Evolutionary conservation across 164 flowering plant species (phyloP).

Genomic region (Hamamelis virginiana): DNA sequence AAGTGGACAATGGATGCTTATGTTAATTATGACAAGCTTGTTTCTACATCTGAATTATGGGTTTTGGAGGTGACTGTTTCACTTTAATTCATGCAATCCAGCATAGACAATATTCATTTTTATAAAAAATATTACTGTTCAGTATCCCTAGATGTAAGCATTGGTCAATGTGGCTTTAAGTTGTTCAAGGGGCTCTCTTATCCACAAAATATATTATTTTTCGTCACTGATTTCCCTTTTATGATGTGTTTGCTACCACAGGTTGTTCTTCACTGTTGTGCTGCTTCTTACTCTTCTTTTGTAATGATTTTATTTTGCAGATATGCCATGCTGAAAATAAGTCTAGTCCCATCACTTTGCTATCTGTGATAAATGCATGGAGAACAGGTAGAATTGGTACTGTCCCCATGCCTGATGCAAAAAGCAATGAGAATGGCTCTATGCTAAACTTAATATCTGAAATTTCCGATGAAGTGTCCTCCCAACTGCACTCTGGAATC

Average conservation of each 20-base stretch:
- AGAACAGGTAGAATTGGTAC: constrained; percentile 21
- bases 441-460: constrained; percentile 36
- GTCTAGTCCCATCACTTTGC: constrained; percentile 46
- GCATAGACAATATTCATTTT: too few species aligned
- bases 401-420: constrained; percentile 9
- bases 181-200: too few species aligned
- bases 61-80: too few species aligned
- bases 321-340: constrained; percentile 54
- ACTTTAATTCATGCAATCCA: too few species aligned
- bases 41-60: too few species aligned
- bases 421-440: constrained; percentile 26
- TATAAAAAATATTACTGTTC: too few species aligned
- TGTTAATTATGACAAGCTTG: too few species aligned
- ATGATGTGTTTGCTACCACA: neutral
- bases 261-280: neutral
- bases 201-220: too few species aligned
- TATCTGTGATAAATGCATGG: constrained; percentile 52
- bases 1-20: too few species aligned
- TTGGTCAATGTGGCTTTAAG: too few species aligned
- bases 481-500: constrained; percentile 75
- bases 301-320: constrained; percentile 40
- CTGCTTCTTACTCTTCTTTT: constrained; percentile 1
- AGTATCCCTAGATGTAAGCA: too few species aligned
- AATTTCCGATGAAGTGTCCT: constrained; percentile 65
- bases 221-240: too few species aligned